A percentile compares a stretch with the other conserved stretches of the same genome.
Conservation (phyloP, 2,329 filamentous ascomycete species). For the Curvularia verruculosa region DNA sequence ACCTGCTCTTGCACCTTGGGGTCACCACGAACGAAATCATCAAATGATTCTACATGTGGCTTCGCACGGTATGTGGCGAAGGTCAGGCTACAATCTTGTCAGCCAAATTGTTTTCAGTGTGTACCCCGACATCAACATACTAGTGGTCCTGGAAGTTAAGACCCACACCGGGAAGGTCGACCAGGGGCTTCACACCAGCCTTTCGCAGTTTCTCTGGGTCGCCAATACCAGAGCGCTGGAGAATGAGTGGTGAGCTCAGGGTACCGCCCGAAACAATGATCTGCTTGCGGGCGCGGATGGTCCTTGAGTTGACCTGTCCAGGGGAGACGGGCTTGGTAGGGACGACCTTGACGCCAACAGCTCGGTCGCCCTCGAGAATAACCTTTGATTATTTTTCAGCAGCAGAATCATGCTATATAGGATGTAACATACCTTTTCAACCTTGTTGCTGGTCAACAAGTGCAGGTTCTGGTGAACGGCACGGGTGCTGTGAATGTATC, state of each 20-base stretch:
- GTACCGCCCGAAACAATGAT: slow-evolving; percentile 76
- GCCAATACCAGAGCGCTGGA: slow-evolving; percentile 76
- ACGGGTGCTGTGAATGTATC: slow-evolving; percentile 77
- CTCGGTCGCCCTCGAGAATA: slow-evolving; percentile 73
- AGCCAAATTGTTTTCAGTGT: neutral
- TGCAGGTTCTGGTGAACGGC: slow-evolving; percentile 73
- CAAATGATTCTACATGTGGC: slow-evolving; percentile 77
- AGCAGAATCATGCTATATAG: neutral
- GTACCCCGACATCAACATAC: neutral
- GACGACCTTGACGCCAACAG: slow-evolving; percentile 74
- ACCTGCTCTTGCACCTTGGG: slow-evolving; percentile 75
- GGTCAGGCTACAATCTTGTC: slow-evolving; percentile 53
- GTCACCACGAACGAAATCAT: slow-evolving; percentile 78
- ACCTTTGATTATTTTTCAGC: slow-evolving; percentile 44
- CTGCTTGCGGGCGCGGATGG: slow-evolving; percentile 73
- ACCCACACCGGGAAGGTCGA: slow-evolving; percentile 75
- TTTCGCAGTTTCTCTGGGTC: slow-evolving; percentile 73
- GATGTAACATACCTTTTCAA: slow-evolving; percentile 61
- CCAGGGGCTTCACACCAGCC: slow-evolving; percentile 70
- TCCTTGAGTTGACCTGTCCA: slow-evolving; percentile 58
- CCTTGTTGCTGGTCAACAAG: slow-evolving; percentile 75
- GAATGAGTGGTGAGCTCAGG: slow-evolving; percentile 73
- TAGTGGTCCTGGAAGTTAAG: slow-evolving; percentile 81
- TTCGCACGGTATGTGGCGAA: slow-evolving; percentile 75
- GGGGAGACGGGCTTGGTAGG: slow-evolving; percentile 71